Evolutionary conservation across 1,284 basidiomycete genomes (phyloP).

Genomic region (Xerocomus amazonicus): DNA sequence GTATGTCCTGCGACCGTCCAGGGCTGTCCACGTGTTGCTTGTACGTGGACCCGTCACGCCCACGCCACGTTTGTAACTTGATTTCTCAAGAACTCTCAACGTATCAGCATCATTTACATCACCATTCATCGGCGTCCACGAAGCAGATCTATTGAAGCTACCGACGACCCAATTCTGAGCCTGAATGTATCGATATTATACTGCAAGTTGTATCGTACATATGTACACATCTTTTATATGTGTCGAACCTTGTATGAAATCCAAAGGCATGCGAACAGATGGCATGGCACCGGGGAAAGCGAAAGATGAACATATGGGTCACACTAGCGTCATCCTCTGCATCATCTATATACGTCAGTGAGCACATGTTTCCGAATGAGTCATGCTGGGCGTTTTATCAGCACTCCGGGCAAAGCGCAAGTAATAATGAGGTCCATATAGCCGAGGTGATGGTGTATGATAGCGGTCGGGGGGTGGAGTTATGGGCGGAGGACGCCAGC

Average conservation of each 20-base stretch:
- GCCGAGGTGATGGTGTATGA: slow-evolving; percentile 11
- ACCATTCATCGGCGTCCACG: neutral
- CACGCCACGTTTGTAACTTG: neutral
- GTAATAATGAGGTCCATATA: slow-evolving; percentile 12
- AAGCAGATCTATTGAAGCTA: no score
- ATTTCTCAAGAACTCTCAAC: neutral
- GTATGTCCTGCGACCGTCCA: no score
- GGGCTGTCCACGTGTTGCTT: neutral
- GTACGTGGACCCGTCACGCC: neutral
- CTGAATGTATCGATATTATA: slow-evolving; percentile 28
- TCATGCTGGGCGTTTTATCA: neutral
- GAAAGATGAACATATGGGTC: slow-evolving; percentile 18
- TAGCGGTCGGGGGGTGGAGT: slow-evolving; percentile 11
- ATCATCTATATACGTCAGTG: slow-evolving; percentile 19
- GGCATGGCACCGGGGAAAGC: slow-evolving; percentile 18
- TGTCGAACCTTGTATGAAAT: slow-evolving; percentile 11
- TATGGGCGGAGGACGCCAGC: slow-evolving; percentile 18
- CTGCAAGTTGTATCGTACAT: slow-evolving; percentile 31
- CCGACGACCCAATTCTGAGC: neutral
- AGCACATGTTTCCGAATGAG: slow-evolving; percentile 3
- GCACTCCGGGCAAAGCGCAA: slow-evolving; percentile 1
- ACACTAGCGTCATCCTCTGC: slow-evolving; percentile 17
- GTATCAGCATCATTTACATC: slow-evolving; percentile 12
- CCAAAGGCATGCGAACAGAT: slow-evolving; percentile 20
- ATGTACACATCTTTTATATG: slow-evolving; percentile 25